These are phyloP conservation scores for Fusarium pilosicola DNA, from an alignment of 2,329 filamentous ascomycete genomes.

Conservation along the genomic window DNA sequence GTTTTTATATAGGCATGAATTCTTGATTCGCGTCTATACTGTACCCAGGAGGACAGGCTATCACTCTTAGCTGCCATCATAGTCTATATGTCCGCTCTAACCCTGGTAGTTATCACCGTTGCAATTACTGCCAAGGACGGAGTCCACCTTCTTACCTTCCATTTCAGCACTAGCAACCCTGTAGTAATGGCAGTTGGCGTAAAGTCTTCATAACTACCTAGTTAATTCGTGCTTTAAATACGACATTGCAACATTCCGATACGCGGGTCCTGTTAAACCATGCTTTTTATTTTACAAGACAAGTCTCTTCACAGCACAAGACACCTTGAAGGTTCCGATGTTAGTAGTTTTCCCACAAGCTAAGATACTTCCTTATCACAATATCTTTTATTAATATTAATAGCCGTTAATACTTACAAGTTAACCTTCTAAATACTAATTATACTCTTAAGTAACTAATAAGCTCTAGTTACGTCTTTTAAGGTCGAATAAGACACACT, in stretches of 20 bases:
- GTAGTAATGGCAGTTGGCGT: accelerated
- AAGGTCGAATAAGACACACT: too few species aligned
- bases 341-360: too few species aligned
- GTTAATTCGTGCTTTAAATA: not conserved
- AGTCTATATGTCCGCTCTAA: not conserved
- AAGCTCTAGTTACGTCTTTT: too few species aligned
- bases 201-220: accelerated
- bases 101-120: not conserved
- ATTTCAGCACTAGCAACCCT: not conserved
- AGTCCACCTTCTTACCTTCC: not conserved
- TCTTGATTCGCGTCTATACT: not conserved
- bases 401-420: too few species aligned
- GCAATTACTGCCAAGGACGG: not conserved
- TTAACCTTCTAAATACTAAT: too few species aligned
- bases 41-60: accelerated
- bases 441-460: too few species aligned
- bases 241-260: not conserved
- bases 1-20: not conserved
- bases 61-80: not conserved
- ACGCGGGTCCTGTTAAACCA: not conserved
- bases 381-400: accelerated
- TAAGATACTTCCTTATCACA: accelerated
- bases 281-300: not conserved
- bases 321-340: too few species aligned
- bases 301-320: accelerated